These are phyloP conservation scores for Zizania latifolia DNA, from an alignment of 176 grass and related monocot species.

Conservation along the genomic window DNA sequence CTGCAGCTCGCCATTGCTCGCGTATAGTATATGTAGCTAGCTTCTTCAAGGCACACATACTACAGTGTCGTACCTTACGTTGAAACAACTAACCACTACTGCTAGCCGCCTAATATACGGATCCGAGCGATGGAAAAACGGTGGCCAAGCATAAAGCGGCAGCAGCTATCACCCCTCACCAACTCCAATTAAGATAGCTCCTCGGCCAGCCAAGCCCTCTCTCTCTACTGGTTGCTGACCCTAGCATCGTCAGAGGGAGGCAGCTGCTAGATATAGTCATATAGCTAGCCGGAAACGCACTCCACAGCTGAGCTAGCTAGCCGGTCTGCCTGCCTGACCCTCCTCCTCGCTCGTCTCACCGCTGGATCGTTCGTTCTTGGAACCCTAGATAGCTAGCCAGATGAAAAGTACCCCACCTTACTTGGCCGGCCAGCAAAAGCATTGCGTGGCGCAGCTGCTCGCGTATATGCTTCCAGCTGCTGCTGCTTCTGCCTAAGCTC, in stretches of 20 bases:
- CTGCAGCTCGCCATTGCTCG: no score
- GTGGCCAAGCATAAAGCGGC: slow-evolving; percentile 10
- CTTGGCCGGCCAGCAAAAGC: not conserved
- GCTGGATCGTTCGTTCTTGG: slow-evolving; percentile 11
- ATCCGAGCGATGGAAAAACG: slow-evolving; percentile 20
- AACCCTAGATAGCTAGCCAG: no score
- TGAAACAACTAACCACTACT: not conserved
- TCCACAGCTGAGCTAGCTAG: no score
- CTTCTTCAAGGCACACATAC: slow-evolving; percentile 47
- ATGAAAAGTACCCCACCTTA: slow-evolving; percentile 4
- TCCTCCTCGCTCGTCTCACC: slow-evolving; percentile 21
- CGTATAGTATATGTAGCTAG: not conserved
- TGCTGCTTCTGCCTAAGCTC: no score
- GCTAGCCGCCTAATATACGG: slow-evolving; percentile 21
- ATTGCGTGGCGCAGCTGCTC: not conserved
- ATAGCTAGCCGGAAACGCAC: slow-evolving; percentile 25
- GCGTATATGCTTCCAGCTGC: no score
- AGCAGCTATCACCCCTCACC: slow-evolving; percentile 42
- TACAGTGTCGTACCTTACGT: slow-evolving; percentile 25
- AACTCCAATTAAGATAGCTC: slow-evolving; percentile 51
- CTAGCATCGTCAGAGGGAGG: not conserved
- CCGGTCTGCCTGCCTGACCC: no score
- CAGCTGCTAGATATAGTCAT: not conserved
- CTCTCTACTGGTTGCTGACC: not conserved
- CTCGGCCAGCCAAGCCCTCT: not conserved